Percentiles rank a stretch among this genome's conserved stretches.
Evolutionary conservation across 2,329 filamentous ascomycete genomes (phyloP).

Genomic region (Fusarium oxysporum): DNA sequence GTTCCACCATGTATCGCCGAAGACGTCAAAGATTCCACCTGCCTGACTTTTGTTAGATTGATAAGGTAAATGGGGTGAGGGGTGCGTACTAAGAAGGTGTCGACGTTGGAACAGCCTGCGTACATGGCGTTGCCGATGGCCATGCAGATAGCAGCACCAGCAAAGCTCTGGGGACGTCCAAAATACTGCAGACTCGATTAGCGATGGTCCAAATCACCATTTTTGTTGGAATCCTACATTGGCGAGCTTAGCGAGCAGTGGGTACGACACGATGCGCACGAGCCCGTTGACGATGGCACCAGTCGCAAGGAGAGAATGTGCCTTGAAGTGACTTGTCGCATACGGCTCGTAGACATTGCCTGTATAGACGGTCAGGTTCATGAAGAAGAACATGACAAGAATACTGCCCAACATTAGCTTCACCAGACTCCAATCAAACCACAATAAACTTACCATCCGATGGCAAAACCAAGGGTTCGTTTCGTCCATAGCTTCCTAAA

Average conservation of each 20-base stretch:
- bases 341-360: slow-evolving; percentile 37
- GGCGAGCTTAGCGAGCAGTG: slow-evolving; percentile 32
- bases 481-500: slow-evolving; percentile 30
- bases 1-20: slow-evolving; percentile 35
- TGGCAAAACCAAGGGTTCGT: slow-evolving; percentile 3
- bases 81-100: slow-evolving; percentile 26
- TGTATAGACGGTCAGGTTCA: slow-evolving; percentile 36
- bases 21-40: slow-evolving; percentile 33
- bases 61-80: no score
- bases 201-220: no score
- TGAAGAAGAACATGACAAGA: slow-evolving; percentile 38
- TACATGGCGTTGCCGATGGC: slow-evolving; percentile 32
- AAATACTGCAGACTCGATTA: slow-evolving; percentile 9
- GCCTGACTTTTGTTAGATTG: slow-evolving; percentile 3
- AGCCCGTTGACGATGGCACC: slow-evolving; percentile 32
- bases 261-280: slow-evolving; percentile 28
- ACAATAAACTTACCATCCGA: slow-evolving; percentile 3
- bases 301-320: slow-evolving; percentile 24
- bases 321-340: slow-evolving; percentile 35
- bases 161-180: slow-evolving; percentile 27
- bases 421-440: accelerated
- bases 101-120: slow-evolving; percentile 27
- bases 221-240: not conserved
- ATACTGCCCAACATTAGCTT: not conserved
- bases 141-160: slow-evolving; percentile 20